phyloP scores from a whole-genome alignment of 345 rosid species.

The Pugionium dolabratum region DNA sequence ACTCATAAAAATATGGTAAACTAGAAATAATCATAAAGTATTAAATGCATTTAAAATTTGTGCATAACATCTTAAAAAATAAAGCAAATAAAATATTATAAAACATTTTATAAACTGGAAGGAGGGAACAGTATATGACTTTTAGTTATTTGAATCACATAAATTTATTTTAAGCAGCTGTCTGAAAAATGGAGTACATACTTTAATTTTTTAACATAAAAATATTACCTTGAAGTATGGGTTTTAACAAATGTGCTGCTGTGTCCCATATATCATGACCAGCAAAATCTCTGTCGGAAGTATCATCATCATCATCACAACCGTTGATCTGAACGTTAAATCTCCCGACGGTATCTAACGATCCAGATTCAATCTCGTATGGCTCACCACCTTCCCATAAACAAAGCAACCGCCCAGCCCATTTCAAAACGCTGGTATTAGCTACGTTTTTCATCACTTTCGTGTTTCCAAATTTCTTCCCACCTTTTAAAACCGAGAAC shows the following conservation, averaged over 20 bases:
- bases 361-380: constrained; percentile 67
- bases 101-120: too few relatives aligned
- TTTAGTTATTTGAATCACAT: neutral
- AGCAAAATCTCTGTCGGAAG: constrained; percentile 15
- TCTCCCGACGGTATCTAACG: constrained; percentile 71
- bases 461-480: constrained; percentile 67
- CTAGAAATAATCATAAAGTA: too few relatives aligned
- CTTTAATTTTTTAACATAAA: constrained; percentile 24
- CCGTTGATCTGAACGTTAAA: constrained; percentile 49
- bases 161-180: constrained; percentile 16
- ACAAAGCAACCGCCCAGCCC: constrained; percentile 78
- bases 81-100: too few relatives aligned
- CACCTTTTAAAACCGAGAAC: constrained; percentile 76
- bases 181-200: constrained; percentile 39
- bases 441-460: constrained; percentile 98
- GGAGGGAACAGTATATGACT: too few relatives aligned
- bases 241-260: constrained; percentile 70
- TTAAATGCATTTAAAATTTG: too few relatives aligned
- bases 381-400: constrained; percentile 97
- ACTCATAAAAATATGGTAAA: too few relatives aligned
- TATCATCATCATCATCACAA: constrained; percentile 31
- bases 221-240: constrained; percentile 62
- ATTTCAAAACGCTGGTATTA: constrained; percentile 74
- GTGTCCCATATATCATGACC: constrained; percentile 50
- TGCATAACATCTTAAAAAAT: too few relatives aligned